Evolutionary conservation across 208 protist genomes (phyloP).

Genomic region (Blechomonas ayalai): DNA sequence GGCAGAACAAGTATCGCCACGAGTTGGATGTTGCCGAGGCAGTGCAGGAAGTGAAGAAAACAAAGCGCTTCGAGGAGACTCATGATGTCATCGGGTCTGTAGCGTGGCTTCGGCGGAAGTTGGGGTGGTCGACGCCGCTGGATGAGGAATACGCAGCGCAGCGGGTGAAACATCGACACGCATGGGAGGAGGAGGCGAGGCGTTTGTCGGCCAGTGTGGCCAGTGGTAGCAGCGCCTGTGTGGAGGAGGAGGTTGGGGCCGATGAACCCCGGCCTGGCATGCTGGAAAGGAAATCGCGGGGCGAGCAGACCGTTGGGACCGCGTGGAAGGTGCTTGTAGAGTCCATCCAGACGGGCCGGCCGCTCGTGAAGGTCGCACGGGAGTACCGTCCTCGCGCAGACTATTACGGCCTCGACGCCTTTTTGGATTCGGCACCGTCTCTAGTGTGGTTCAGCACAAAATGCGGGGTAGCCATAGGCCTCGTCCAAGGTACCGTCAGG

Average conservation of each 20-base stretch:
- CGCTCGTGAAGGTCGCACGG: slow-evolving; percentile 52
- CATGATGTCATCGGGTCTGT: slow-evolving; percentile 56
- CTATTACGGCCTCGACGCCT: slow-evolving; percentile 79
- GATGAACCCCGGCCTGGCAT: too few relatives aligned
- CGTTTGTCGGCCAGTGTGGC: slow-evolving; percentile 3
- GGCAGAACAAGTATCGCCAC: slow-evolving; percentile 39
- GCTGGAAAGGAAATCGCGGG: background rate
- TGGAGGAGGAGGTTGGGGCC: slow-evolving; percentile 1
- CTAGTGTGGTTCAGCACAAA: slow-evolving; percentile 82
- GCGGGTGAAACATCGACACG: slow-evolving; percentile 26
- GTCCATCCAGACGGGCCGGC: slow-evolving; percentile 51
- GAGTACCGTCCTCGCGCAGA: slow-evolving; percentile 68
- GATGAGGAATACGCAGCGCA: slow-evolving; percentile 34
- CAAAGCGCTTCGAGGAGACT: slow-evolving; percentile 31
- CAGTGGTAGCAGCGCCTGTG: background rate
- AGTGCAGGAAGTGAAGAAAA: slow-evolving; percentile 47
- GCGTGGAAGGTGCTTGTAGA: slow-evolving; percentile 66
- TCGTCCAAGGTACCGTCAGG: slow-evolving; percentile 56
- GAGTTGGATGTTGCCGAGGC: slow-evolving; percentile 75
- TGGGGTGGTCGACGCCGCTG: slow-evolving; percentile 38
- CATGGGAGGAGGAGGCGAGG: slow-evolving; percentile 21
- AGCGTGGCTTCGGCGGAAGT: slow-evolving; percentile 21
- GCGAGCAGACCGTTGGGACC: slow-evolving; percentile 3
- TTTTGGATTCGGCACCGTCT: slow-evolving; percentile 62
- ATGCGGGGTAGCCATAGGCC: slow-evolving; percentile 69